Evolutionary conservation across 345 rosid genomes (phyloP).

Genomic region (Atalantia buxifolia): DNA sequence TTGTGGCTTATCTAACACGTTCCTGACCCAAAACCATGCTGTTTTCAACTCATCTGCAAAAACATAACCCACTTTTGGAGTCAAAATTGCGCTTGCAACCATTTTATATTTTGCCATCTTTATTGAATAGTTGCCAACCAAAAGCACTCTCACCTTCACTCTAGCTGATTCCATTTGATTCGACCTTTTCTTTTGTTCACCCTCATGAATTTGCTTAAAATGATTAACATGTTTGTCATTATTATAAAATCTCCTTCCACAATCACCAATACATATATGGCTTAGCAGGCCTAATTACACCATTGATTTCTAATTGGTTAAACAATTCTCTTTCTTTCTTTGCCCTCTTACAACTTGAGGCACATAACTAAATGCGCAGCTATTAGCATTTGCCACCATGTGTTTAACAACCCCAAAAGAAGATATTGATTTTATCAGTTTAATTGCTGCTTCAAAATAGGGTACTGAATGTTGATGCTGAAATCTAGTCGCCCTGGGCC

Average conservation of each 20-base stretch:
- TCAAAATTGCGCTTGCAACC: conserved; percentile 48
- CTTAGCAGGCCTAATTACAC: conserved; percentile 46
- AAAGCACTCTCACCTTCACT: conserved; percentile 65
- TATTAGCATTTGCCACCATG: conserved; percentile 70
- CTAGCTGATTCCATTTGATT: conserved; percentile 74
- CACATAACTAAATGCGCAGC: conserved; percentile 52
- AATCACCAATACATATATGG: conserved; percentile 55
- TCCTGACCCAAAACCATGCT: conserved; percentile 65
- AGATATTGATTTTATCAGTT: conserved; percentile 55
- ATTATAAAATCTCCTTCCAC: conserved; percentile 68
- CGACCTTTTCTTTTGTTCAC: conserved; percentile 67
- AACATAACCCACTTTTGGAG: conserved; percentile 65
- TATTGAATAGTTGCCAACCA: conserved; percentile 64
- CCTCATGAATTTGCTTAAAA: conserved; percentile 78
- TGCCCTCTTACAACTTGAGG: conserved; percentile 51
- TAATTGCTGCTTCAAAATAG: conserved; percentile 60
- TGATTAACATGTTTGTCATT: conserved; percentile 66
- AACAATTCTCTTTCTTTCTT: conserved; percentile 49
- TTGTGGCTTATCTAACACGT: conserved; percentile 65
- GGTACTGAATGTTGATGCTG: conserved; percentile 52
- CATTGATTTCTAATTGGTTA: conserved; percentile 59
- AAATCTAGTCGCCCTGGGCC: too few species aligned
- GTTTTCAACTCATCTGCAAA: conserved; percentile 67
- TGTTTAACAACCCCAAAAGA: conserved; percentile 56
- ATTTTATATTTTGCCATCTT: conserved; percentile 77